Evolutionary conservation across 2,329 filamentous ascomycete genomes (phyloP), one percentile per base, ranked within the genome.

Genomic region (Endothia cerciana): DNA sequence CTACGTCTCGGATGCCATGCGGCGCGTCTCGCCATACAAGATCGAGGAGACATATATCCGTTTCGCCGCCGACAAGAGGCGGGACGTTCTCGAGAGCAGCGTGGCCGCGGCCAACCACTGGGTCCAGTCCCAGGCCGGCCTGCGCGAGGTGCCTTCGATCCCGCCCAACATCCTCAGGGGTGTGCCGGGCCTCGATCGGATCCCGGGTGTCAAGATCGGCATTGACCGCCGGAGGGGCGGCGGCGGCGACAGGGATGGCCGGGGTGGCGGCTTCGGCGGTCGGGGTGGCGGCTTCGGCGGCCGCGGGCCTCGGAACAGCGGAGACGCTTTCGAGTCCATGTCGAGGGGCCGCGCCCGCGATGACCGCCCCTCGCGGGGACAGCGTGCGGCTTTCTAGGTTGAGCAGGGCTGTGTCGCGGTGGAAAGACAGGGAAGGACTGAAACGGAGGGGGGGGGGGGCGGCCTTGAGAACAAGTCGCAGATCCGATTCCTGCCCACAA

Each of bases 81-180:
- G 78, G 43, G 78, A 81, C 73, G 73, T 76, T 59, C 73, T 74
- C 43, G 72, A 76, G 17, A 72, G 74, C 1, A 70, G 84, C 8
- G 77, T 87, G 22, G 71, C 80, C 3, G 78, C 82, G 25, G 75
- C 89, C 69, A 89, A 89, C 73, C 73, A 79, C n/a, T 84, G 87
- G 79, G 77, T 79, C 57, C 72, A 73, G 25, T 72, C 78, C 19
- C 85, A 81, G 25, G 85, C 85, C 80, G 85, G 86, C 49, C 81
- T 84, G 80, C 62, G 74, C 0, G 67, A 81, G 57, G 80, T 83
- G 7, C 88, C 88, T 1, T 66, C 67, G 2, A 69, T 85, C 4
- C 33, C 72, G 11, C 8, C 58, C 1, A 68, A 22, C 38, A 2
- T 69, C 71, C 72, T 72, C 8, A 60, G 63, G 4, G 3, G 36